Base-by-base conservation (phyloP, 1,284 basidiomycete species). In the Trametes sp. region DNA sequence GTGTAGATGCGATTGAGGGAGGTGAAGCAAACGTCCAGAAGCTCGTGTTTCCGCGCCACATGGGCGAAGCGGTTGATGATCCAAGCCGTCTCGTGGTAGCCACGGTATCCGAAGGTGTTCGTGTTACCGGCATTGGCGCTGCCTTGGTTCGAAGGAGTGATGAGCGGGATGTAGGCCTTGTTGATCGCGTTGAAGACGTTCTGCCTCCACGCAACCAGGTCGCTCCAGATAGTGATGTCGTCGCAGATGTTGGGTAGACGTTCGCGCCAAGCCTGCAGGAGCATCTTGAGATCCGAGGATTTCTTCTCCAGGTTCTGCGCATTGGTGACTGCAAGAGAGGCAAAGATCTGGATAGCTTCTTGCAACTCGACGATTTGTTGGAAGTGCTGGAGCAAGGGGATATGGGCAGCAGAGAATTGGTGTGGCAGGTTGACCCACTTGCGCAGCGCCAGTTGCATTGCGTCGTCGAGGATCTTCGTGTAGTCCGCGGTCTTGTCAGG, bases 21-120 rank as follows among this genome's bases (percentile, higher is more conserved):
- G 16, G 86, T 94, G 79, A 96, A 96, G 80, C 98, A 99, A 56
- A 98, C 97, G 57, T 99, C 97, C 55, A 96, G 85, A 11, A 99
- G 84, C 66, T 97, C 94, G 74, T 99, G 98, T 79, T 99, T 98
- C 63, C 98, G 86, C 28, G 98, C 97, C 58, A 98, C 96, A 75
- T 99, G 98, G n/a, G 98, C 98, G 74, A 99, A 99, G 10, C 98
- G 91, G 76, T 99, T 99, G 82, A 99, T 98, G 76, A 98, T 99
- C 98, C 98, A 99, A 4, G 98, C 98, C 0, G 96, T 99, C 82
- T 99, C 98, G 75, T 99, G 98, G 76, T 95, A 99, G n/a, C 98
- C 98, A 58, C 98, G 87, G 77, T 96, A 99, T 5, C 97, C 98
- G 74, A 90, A 95, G 2, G 96, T 98, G 64, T 90, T 94, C 44